phyloP scores from a whole-genome alignment of 768 basidiomycete species.

The Pulveroboletus sp. region DNA sequence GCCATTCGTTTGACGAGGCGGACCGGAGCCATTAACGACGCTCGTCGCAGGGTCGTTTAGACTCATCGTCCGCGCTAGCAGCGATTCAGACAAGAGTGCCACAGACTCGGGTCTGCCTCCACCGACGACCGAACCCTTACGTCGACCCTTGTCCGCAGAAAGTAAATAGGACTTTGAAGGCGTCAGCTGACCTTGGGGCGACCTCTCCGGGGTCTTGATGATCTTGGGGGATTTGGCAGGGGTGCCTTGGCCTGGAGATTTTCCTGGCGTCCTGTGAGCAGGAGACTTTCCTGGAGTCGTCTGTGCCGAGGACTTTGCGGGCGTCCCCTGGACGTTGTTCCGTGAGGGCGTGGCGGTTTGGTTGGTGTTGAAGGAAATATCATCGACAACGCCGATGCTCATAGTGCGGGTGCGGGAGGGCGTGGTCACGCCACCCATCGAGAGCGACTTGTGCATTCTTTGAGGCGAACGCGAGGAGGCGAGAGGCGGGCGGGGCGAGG shows the following conservation, averaged over 20 bases:
- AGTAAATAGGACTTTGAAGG: slow-evolving; percentile 15
- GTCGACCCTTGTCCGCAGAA: slow-evolving; percentile 17
- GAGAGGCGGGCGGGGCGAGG: slow-evolving; percentile 32
- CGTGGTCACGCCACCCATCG: slow-evolving; percentile 15
- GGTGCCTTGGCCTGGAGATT: slow-evolving; percentile 17
- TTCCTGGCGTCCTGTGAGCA: slow-evolving; percentile 17
- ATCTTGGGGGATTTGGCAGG: slow-evolving; percentile 24
- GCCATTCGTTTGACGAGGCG: slow-evolving; percentile 23
- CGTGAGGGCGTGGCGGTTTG: slow-evolving; percentile 18
- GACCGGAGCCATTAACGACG: slow-evolving; percentile 16
- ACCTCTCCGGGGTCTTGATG: slow-evolving; percentile 19
- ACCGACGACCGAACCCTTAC: slow-evolving; percentile 19
- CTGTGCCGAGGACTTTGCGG: slow-evolving; percentile 13
- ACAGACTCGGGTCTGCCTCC: slow-evolving; percentile 15
- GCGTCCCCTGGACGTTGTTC: slow-evolving; percentile 12
- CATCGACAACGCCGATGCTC: slow-evolving; percentile 13
- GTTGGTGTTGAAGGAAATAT: slow-evolving; percentile 5
- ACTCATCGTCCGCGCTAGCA: slow-evolving; percentile 8
- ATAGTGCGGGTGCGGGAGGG: slow-evolving; percentile 16
- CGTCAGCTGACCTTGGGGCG: slow-evolving; percentile 19
- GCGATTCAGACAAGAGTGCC: slow-evolving; percentile 18
- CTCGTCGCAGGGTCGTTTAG: slow-evolving; percentile 17
- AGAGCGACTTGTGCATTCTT: slow-evolving; percentile 26
- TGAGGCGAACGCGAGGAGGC: slow-evolving; percentile 40
- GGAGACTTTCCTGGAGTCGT: slow-evolving; percentile 19